Evolutionary conservation across 225 moss, liverwort and hornwort genomes (phyloP).

Genomic region (Thuidium tamariscinum): DNA sequence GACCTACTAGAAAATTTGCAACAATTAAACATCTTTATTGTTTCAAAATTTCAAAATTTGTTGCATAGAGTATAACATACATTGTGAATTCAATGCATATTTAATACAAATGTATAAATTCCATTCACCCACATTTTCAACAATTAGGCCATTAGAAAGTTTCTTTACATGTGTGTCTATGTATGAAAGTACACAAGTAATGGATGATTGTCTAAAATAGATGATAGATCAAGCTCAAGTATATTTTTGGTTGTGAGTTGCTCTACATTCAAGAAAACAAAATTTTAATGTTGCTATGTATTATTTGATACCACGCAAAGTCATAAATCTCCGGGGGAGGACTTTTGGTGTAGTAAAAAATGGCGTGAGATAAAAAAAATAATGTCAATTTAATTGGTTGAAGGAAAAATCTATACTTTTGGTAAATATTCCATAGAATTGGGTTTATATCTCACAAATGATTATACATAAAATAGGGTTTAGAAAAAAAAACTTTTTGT

Average conservation of each 20-base stretch:
- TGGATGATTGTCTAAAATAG: not conserved
- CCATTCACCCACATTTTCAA: not conserved
- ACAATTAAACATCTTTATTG: too few relatives aligned
- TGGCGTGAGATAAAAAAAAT: too few relatives aligned
- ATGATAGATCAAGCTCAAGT: not conserved
- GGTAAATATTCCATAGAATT: too few relatives aligned
- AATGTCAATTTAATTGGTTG: too few relatives aligned
- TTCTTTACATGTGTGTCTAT: not conserved
- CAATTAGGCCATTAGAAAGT: not conserved
- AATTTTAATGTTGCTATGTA: not conserved
- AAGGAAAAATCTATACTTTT: too few relatives aligned
- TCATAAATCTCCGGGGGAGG: too few relatives aligned
- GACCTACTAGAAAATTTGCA: not conserved
- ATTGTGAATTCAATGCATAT: not conserved
- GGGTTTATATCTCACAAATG: too few relatives aligned
- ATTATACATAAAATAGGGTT: too few relatives aligned
- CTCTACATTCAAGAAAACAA: not conserved
- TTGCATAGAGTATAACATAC: not conserved
- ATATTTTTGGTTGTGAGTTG: accelerated
- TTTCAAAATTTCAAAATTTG: not conserved
- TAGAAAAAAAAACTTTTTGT: too few relatives aligned
- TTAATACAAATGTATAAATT: not conserved
- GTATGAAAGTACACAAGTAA: not conserved
- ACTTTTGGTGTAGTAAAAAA: too few relatives aligned
- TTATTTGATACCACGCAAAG: not conserved